Base-by-base conservation (phyloP, 495 filamentous ascomycete genomes). In the Penicillium samsonianum region DNA sequence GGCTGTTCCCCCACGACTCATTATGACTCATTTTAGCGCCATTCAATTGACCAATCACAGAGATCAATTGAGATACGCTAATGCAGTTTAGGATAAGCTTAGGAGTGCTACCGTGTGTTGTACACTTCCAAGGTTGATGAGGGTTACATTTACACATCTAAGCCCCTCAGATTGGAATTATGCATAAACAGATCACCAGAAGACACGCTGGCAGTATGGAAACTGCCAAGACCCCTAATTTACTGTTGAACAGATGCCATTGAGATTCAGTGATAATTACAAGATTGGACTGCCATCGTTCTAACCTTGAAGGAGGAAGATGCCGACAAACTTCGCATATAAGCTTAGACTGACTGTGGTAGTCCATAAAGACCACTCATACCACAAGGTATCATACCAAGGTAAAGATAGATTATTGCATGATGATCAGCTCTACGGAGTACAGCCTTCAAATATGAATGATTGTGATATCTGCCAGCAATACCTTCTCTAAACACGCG, bases 21-120 rank as follows among this genome's bases (percentile, higher is more conserved):
- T 59, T 16, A 54, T 69, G 67, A 69, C 67, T 69, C 67, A 69
- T 69, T 69, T 69, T 69, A 67, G 67, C 28, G 67, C 33, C 0
- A 17, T 22, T 11, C 5, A 5, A 48, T 40, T 40, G 50, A 16
- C 65, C 65, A 57, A 60, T 64, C 48, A 63, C 6, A 25, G 2
- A 14, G 10, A 5, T 3, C 2, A 2, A 20, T 3, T 12, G 6
- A 0, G 4, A 19, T 16, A 5, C n/a, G 8, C 50, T 42, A 53
- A 53, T 30, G 3, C 8, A 25, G 3, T 42, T 33, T 43, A 53
- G 25, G 45, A 43, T 31, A 30, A 17, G 7, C 33, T 1, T 33
- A 5, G 31, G 28, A 40, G 37, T 52, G 23, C 33, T n/a, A n/a
- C n/a, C n/a, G n/a, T n/a, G n/a, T n/a, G n/a, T n/a, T n/a, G 26